A percentile compares a stretch with the other conserved stretches of the same genome.
Evolutionary conservation across 345 rosid species (phyloP).

Genomic region (Camelina sativa): DNA sequence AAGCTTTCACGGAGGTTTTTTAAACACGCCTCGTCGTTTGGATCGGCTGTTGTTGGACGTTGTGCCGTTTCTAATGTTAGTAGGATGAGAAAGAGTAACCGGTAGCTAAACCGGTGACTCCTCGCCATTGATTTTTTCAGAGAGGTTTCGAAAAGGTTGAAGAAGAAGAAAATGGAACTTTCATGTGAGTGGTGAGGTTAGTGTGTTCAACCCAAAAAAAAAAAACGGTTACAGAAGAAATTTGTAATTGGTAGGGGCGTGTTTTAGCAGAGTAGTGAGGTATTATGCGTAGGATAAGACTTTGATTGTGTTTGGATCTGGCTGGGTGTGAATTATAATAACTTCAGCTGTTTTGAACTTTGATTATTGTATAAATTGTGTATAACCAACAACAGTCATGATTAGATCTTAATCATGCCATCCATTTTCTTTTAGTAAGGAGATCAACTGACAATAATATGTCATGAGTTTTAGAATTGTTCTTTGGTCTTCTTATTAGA

Average conservation of each 20-base stretch:
- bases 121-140: neutral
- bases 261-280: neutral
- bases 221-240: constrained; percentile 34
- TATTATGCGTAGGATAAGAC: constrained; percentile 21
- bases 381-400: constrained; percentile 2
- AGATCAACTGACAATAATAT: constrained; percentile 6
- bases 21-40: constrained; percentile 75
- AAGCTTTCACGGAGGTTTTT: constrained; percentile 60
- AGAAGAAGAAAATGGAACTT: constrained; percentile 23
- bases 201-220: constrained; percentile 7
- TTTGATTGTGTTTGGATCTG: constrained; percentile 1
- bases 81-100: constrained; percentile 47
- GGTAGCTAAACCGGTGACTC: constrained; percentile 41
- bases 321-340: constrained; percentile 3
- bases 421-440: constrained; percentile 19
- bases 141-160: constrained; percentile 24
- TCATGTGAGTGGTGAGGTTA: constrained; percentile 34
- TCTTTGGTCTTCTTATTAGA: constrained; percentile 6
- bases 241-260: constrained; percentile 28
- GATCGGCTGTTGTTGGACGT: constrained; percentile 57
- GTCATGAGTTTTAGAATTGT: constrained; percentile 1
- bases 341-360: constrained; percentile 18
- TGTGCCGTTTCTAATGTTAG: constrained; percentile 36
- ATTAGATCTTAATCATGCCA: constrained; percentile 36
- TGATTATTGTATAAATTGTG: constrained; percentile 19